A percentile compares a stretch with the other conserved stretches of the same genome.
phyloP scores from a whole-genome alignment of 371 early-diverging fungal species.

The Rhizopus sp. region DNA sequence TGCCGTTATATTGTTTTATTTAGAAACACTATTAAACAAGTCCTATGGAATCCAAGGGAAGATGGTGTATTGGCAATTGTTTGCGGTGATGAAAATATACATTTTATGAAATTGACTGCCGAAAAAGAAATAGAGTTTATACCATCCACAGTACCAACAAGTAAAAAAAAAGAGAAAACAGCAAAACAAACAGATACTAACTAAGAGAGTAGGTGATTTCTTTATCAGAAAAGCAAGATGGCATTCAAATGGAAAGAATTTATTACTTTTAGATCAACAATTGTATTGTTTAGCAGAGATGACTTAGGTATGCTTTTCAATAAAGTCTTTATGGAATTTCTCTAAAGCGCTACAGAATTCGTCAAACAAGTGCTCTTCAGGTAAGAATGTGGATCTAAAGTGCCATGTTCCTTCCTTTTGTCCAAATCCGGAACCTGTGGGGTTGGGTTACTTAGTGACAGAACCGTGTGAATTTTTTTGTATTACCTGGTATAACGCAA shows the following conservation, averaged over 20 bases:
- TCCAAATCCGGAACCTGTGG: constrained; percentile 79
- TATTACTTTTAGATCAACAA: constrained; percentile 39
- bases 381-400: constrained; percentile 95
- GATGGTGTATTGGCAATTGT: constrained; percentile 49
- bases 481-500: constrained; percentile 62
- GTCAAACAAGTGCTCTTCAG: constrained; percentile 91
- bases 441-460: not conserved
- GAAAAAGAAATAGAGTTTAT: constrained; percentile 12
- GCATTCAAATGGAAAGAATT: constrained; percentile 36
- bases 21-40: constrained; percentile 41
- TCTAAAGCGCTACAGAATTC: constrained; percentile 75
- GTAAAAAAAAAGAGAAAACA: constrained; percentile 14
- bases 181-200: not conserved
- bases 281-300: constrained; percentile 37
- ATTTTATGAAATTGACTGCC: constrained; percentile 30
- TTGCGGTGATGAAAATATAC: constrained; percentile 55
- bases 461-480: not conserved
- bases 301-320: constrained; percentile 62
- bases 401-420: constrained; percentile 92
- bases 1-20: constrained; percentile 54
- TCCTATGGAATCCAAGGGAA: constrained; percentile 61
- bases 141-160: constrained; percentile 25
- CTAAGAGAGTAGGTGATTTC: constrained; percentile 36
- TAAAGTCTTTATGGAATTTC: constrained; percentile 80
- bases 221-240: constrained; percentile 35